A percentile compares a stretch with the other conserved stretches of the same genome.
phyloP scores from a whole-genome alignment of 1,139 yeast species.

The Sugiyamaella paludigena region DNA sequence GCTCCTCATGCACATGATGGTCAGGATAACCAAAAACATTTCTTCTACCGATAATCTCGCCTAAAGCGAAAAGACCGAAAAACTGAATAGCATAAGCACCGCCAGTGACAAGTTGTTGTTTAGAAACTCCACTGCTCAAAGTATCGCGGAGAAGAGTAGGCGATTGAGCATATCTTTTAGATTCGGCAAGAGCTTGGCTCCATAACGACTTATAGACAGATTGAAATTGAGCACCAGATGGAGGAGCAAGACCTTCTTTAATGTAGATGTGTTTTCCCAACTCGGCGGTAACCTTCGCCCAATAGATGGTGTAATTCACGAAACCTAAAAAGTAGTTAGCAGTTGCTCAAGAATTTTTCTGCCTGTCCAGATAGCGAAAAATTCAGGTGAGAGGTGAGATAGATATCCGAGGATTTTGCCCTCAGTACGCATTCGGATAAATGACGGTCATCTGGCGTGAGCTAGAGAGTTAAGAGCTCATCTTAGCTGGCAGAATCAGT shows the following conservation, averaged over 20 bases:
- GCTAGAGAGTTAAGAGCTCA: too few relatives aligned
- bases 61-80: constrained; percentile 87
- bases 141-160: constrained; percentile 30
- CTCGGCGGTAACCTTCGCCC: constrained; percentile 88
- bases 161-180: constrained; percentile 40
- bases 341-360: too few relatives aligned
- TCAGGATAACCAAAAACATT: constrained; percentile 76
- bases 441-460: too few relatives aligned
- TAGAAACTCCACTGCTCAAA: constrained; percentile 47
- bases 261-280: constrained; percentile 85
- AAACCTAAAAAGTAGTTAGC: constrained; percentile 13
- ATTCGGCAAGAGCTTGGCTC: constrained; percentile 50
- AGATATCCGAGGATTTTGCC: too few relatives aligned
- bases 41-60: constrained; percentile 97
- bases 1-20: constrained; percentile 10
- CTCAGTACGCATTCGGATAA: too few relatives aligned
- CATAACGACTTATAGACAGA: constrained; percentile 61
- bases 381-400: too few relatives aligned
- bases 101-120: constrained; percentile 61
- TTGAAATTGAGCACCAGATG: constrained; percentile 74
- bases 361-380: too few relatives aligned
- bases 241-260: constrained; percentile 93
- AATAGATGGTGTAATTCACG: constrained; percentile 50
- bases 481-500: too few relatives aligned
- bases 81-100: constrained; percentile 80